phyloP scores from a whole-genome alignment of 2,329 filamentous ascomycete species.

The Colletotrichum salicis region DNA sequence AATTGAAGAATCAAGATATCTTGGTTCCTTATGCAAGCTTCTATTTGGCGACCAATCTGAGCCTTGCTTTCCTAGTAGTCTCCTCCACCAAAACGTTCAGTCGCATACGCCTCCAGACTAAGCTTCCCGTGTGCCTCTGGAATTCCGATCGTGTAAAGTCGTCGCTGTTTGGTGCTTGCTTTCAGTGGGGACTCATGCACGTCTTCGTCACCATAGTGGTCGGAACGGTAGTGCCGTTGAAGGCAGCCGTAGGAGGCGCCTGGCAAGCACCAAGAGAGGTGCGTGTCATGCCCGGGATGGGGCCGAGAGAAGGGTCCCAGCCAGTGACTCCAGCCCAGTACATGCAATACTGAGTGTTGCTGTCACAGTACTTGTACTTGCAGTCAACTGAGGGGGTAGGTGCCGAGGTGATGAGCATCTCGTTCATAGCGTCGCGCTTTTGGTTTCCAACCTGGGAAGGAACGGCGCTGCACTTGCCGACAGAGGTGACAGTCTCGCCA shows the following conservation, averaged over 20 bases:
- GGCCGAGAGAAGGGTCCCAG: constrained; percentile 46
- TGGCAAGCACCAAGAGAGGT: constrained; percentile 45
- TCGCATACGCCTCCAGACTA: background rate
- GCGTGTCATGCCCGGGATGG: constrained; percentile 50
- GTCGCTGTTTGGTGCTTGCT: no score
- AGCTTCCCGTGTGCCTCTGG: no score
- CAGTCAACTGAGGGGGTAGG: constrained; percentile 41
- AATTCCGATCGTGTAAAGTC: no score
- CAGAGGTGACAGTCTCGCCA: constrained; percentile 41
- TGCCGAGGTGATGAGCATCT: constrained; percentile 6
- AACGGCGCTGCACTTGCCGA: constrained; percentile 11
- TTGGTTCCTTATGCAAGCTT: background rate
- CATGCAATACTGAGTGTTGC: constrained; percentile 49
- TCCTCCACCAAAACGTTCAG: background rate
- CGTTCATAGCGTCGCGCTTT: background rate
- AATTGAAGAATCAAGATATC: background rate
- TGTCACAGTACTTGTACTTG: constrained; percentile 41
- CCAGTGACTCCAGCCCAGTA: constrained; percentile 51
- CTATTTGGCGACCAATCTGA: background rate
- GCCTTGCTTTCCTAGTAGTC: background rate
- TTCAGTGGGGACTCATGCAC: background rate
- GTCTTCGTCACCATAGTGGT: background rate
- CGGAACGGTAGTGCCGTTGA: background rate
- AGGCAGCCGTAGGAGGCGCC: background rate
- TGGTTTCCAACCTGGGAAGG: background rate